Percentiles rank a stretch among this genome's conserved stretches.
phyloP scores from a whole-genome alignment of 73 alveolate genomes.

The Diophrys appendiculata region DNA sequence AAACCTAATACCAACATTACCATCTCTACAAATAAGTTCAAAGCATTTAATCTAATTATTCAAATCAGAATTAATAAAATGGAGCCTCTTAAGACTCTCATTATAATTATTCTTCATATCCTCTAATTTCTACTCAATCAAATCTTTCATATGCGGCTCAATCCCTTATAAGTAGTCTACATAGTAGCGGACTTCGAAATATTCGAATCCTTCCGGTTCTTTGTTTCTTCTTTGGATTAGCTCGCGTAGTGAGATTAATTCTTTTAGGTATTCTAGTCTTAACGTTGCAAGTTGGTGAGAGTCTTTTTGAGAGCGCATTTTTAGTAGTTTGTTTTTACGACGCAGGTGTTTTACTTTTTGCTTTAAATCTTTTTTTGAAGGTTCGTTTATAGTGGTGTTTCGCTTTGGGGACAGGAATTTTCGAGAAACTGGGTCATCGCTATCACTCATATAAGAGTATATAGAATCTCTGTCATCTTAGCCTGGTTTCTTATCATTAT shows the following conservation, averaged over 20 bases:
- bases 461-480: neutral
- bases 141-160: constrained; percentile 1
- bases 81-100: constrained; percentile 10
- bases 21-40: constrained; percentile 1
- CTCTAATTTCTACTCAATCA: constrained; percentile 2
- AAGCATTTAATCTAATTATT: constrained; percentile 6
- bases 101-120: constrained; percentile 10
- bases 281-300: too few species aligned
- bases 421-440: too few species aligned
- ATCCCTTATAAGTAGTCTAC: constrained; percentile 8
- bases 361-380: too few species aligned
- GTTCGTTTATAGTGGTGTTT: too few species aligned
- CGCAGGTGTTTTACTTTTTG: too few species aligned
- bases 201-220: constrained; percentile 20
- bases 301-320: too few species aligned
- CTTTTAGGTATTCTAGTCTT: constrained; percentile 14
- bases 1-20: constrained; percentile 13
- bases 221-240: constrained; percentile 5
- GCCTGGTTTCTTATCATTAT: neutral
- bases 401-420: too few species aligned
- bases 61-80: constrained; percentile 11
- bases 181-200: constrained; percentile 17
- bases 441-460: neutral
- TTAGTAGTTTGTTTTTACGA: too few species aligned
- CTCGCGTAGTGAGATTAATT: constrained; percentile 8